Conservation (phyloP, 306 rosid species). For the Sphenostylis stenocarpa region DNA sequence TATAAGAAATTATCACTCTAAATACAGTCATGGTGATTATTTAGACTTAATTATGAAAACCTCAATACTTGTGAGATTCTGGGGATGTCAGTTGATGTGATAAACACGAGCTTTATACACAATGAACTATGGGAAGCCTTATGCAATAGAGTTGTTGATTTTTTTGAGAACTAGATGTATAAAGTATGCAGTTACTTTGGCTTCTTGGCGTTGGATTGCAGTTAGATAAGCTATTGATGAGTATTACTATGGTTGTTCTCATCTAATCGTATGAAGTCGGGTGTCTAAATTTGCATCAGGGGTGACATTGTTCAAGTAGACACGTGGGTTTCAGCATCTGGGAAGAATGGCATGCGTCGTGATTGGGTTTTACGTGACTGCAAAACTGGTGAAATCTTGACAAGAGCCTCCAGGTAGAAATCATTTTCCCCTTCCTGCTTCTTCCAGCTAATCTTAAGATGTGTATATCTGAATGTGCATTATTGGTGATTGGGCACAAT, state of each 20-base stretch:
- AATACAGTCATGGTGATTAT: not conserved
- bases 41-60: not conserved
- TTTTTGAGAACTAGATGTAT: constrained; percentile 23
- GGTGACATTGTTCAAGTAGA: constrained; percentile 96
- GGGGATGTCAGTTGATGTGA: not conserved
- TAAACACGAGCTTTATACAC: not conserved
- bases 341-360: constrained; percentile 98
- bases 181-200: constrained; percentile 3
- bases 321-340: constrained; percentile 91
- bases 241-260: constrained; percentile 15
- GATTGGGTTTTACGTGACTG: constrained; percentile 89
- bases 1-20: constrained; percentile 10
- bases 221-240: constrained; percentile 20
- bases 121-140: constrained; percentile 3
- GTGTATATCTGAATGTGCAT: constrained; percentile 15
- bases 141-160: not conserved
- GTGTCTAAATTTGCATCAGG: constrained; percentile 51
- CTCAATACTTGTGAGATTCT: not conserved
- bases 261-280: constrained; percentile 30
- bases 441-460: constrained; percentile 14
- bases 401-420: constrained; percentile 89
- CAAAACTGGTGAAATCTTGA: constrained; percentile 72
- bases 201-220: not conserved
- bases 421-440: constrained; percentile 12
- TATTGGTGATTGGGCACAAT: not conserved